Percentiles rank a stretch among this genome's conserved stretches.
Conservation (phyloP, 495 filamentous ascomycete genomes). For the Xylaria grammica region DNA sequence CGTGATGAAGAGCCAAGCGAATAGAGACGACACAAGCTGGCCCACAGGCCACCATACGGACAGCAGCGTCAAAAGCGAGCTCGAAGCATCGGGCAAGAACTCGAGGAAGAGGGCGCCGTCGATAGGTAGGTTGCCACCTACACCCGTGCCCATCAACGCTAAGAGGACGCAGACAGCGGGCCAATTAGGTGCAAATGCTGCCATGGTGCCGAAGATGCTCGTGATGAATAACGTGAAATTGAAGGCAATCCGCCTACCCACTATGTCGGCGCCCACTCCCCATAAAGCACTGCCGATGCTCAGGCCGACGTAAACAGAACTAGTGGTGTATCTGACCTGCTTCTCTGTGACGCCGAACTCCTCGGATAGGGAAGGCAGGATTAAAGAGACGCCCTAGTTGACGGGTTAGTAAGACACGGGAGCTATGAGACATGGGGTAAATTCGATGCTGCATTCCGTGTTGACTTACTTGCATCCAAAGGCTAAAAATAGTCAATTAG, state of each 20-base stretch:
- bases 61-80: slow-evolving; percentile 76
- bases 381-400: slow-evolving; percentile 74
- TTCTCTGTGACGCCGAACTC: slow-evolving; percentile 66
- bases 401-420: slow-evolving; percentile 28
- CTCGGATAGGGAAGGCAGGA: slow-evolving; percentile 69
- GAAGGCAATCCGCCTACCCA: slow-evolving; percentile 76
- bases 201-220: slow-evolving; percentile 71
- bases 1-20: slow-evolving; percentile 81
- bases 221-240: slow-evolving; percentile 76
- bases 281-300: slow-evolving; percentile 78
- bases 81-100: slow-evolving; percentile 77
- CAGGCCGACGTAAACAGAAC: slow-evolving; percentile 62
- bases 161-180: slow-evolving; percentile 64
- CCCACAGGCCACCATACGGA: slow-evolving; percentile 85
- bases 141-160: slow-evolving; percentile 55
- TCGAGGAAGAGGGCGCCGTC: slow-evolving; percentile 82
- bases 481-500: slow-evolving; percentile 31
- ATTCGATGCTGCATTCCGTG: background rate
- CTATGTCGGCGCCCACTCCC: slow-evolving; percentile 77
- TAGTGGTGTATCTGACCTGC: slow-evolving; percentile 58
- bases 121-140: slow-evolving; percentile 78
- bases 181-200: slow-evolving; percentile 71
- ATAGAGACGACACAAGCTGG: slow-evolving; percentile 68
- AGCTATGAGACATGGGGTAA: slow-evolving; percentile 3
- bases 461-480: slow-evolving; percentile 58